These are phyloP conservation scores for Mariannaea sp. DNA, from an alignment of 2,329 filamentous ascomycete genomes.

Conservation along the genomic window DNA sequence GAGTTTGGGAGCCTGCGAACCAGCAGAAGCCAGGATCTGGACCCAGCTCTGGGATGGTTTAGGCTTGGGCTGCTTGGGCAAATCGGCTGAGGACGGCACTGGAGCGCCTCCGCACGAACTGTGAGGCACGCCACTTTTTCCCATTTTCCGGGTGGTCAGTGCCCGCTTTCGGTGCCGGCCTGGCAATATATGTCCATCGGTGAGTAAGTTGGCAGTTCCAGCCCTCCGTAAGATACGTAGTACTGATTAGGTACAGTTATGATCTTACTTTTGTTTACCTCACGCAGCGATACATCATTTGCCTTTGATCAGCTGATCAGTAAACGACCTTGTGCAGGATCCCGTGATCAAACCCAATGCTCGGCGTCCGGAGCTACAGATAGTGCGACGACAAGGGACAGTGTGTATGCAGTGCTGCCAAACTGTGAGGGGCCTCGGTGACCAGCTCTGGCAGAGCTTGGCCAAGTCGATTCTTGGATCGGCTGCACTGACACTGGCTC, in stretches of 20 bases:
- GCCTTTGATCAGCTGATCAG: not conserved
- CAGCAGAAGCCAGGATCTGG: not conserved
- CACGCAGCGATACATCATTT: no score
- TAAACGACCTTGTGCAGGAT: not conserved
- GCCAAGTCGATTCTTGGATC: not conserved
- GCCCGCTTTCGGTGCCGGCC: not conserved
- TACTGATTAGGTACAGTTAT: no score
- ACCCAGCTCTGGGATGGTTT: conserved; percentile 14
- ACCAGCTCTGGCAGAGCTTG: not conserved
- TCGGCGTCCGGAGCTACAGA: conserved; percentile 6
- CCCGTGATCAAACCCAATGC: not conserved
- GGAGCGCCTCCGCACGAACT: conserved; percentile 6
- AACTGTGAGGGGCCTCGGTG: conserved; percentile 10
- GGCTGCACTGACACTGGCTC: no score
- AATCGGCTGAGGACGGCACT: conserved; percentile 28
- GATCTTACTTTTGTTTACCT: no score
- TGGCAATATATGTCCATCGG: no score
- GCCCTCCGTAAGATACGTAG: no score
- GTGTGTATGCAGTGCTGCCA: not conserved
- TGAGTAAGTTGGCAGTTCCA: no score
- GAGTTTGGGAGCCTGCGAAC: conserved; percentile 5
- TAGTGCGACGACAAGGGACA: conserved; percentile 10
- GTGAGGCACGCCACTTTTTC: conserved; percentile 24
- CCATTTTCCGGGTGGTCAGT: not conserved
- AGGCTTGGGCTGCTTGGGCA: conserved; percentile 10